These are phyloP conservation scores for Neospermospora avenae DNA, from an alignment of 2,329 filamentous ascomycete genomes.

Conservation along the genomic window DNA sequence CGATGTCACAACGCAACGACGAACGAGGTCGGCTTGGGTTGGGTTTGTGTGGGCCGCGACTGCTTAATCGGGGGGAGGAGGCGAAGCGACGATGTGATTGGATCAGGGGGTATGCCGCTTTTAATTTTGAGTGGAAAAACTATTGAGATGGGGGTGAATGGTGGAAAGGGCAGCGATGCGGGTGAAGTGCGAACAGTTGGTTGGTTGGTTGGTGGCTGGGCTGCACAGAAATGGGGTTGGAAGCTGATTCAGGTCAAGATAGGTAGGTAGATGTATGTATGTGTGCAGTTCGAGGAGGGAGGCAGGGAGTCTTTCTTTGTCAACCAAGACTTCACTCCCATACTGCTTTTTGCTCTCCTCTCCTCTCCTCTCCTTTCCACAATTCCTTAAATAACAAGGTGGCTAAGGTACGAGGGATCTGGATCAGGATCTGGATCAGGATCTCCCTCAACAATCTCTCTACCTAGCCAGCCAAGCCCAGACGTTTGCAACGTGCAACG, in stretches of 20 bases:
- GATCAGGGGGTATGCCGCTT: slow-evolving; percentile 8
- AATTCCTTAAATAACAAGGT: slow-evolving; percentile 3
- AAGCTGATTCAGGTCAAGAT: no score
- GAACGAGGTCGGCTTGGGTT: slow-evolving; percentile 7
- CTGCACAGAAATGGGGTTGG: neutral
- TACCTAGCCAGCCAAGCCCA: slow-evolving; percentile 7
- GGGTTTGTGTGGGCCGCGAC: slow-evolving; percentile 29
- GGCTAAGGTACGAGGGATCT: neutral
- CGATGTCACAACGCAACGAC: slow-evolving; percentile 26
- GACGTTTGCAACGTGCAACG: slow-evolving; percentile 12
- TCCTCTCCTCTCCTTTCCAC: no score
- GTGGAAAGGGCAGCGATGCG: neutral
- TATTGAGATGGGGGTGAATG: neutral
- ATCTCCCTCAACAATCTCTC: slow-evolving; percentile 11
- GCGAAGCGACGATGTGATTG: slow-evolving; percentile 24
- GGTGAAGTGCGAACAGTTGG: slow-evolving; percentile 4
- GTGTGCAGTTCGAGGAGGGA: no score
- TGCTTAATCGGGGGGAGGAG: slow-evolving; percentile 29
- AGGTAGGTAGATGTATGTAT: no score
- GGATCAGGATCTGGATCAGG: neutral
- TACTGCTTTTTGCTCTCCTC: no score
- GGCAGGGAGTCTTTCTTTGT: no score
- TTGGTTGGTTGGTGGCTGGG: neutral
- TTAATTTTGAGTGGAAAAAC: slow-evolving; percentile 4
- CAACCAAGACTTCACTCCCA: no score